Base-by-base conservation (phyloP, 2,329 filamentous ascomycete species). In the Bertia moriformis region DNA sequence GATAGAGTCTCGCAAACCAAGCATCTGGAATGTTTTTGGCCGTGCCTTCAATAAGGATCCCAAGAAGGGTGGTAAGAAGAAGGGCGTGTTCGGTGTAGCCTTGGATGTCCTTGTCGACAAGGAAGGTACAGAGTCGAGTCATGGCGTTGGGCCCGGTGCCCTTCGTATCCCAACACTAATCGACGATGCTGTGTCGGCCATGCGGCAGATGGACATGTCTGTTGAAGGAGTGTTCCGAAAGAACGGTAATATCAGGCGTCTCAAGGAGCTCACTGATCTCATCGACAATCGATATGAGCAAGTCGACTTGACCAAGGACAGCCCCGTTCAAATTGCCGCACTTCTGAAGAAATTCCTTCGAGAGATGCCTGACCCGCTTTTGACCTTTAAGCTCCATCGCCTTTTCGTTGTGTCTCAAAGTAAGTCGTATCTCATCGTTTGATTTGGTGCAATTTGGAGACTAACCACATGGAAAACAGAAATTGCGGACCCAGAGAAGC, bases 201-300 rank as follows among this genome's bases (percentile, higher is more conserved):
- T 98, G 85, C 79, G 88, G 49, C 91, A 89, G 59, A 96, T 98
- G 86, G 91, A 98, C 57, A 87, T 98, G 65, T 96, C 89, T 2
- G 86, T 98, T 1, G 91, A 98, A 59, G 91, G 91, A 50, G 88
- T 98, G 17, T 98, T 98, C 73, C 79, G 91, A 49, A 98, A 98
- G 70, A 98, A 96, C 51, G 91, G 91, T 49, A 98, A 96, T 58
- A 95, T 98, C 63, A 89, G 91, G 58, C 84, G 88, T 48, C 69
- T 95, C 35, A 85, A 83, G 48, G 88, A 94, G 44, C 67, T 93
- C 4, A 80, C 86, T 29, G 85, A 93, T 41, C 69, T 79, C 49
- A 87, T 98, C 46, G 91, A 98, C 56, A 75, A 86, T 40, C 89
- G 86, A 32, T 84, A 83, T 43, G 86, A 93, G 46, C 75, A 80